Evolutionary conservation across 352 stramenopile genomes (phyloP), one percentile per base, ranked within the genome.

Genomic region (Phytophthora crassamura): DNA sequence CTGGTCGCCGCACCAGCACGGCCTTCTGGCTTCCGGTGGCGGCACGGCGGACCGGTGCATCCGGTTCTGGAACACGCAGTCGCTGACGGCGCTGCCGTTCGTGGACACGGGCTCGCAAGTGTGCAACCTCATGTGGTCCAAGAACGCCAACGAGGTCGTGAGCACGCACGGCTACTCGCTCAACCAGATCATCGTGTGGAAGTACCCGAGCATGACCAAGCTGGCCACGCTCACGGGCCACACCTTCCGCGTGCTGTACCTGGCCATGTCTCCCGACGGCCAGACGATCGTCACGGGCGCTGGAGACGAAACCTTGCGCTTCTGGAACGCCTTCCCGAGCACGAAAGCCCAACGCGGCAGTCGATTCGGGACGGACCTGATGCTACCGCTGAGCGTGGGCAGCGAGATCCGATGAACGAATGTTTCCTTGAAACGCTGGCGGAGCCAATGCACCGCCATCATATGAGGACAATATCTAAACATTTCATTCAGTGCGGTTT

Each of bases 111-210:
- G 97, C 41, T 98, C 89, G 61, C 91, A 97, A 69, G 96, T 99
- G 41, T 99, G 97, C 80, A 99, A 99, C 75, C 80, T 99, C 54
- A 96, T 98, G 72, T 99, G 95, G 95, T 98, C 93, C 1, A 96
- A 97, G 68, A 99, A 98, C 62, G 95, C 92, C 50, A 99, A 99
- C 74, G 97, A 99, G 64, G 90, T 99, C 59, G 97, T 99, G 56
- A 98, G 94, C 60, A 99, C 97, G n/a, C 97, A 99, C 77, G 97
- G 97, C 22, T 99, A 99, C 83, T 98, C 91, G 59, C 84, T 99
- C 20, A 99, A 99, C 88, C 90, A 97, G 69, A 98, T 99, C 77
- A 98, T 98, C 62, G 86, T 99, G 62, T 99, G 96, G 96, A 95
- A 97, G 61, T 99, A 99, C 72, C 96, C 97, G 41, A 97, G 70